phyloP scores from a whole-genome alignment of 2,329 filamentous ascomycete genomes.

The Fusarium praegraminearum region DNA sequence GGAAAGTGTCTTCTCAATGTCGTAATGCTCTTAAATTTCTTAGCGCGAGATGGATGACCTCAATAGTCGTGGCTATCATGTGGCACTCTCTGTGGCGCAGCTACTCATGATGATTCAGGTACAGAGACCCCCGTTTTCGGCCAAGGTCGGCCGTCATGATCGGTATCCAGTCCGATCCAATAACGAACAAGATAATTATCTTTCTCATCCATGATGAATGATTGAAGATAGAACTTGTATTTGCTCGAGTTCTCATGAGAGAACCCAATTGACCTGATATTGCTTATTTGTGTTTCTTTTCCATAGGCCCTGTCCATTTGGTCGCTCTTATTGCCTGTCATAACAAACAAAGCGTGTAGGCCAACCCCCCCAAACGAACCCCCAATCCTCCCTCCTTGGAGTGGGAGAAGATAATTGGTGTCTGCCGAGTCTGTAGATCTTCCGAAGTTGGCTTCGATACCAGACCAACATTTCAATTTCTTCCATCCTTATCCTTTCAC shows the following conservation, averaged over 20 bases:
- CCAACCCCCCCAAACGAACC: slow-evolving; percentile 11
- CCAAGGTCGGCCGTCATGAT: slow-evolving; percentile 35
- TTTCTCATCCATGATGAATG: slow-evolving; percentile 19
- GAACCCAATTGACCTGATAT: slow-evolving; percentile 4
- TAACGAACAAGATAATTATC: slow-evolving; percentile 21
- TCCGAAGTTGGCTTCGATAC: slow-evolving; percentile 12
- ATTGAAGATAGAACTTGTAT: slow-evolving; percentile 5
- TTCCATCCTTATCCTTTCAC: background rate
- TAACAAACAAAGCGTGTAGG: background rate
- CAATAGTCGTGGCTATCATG: slow-evolving; percentile 14
- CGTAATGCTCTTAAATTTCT: slow-evolving; percentile 29
- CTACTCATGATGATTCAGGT: slow-evolving; percentile 11
- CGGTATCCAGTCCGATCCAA: slow-evolving; percentile 39
- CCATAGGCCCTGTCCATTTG: background rate
- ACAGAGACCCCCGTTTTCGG: slow-evolving; percentile 11
- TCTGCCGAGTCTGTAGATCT: slow-evolving; percentile 31
- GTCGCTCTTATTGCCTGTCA: slow-evolving; percentile 12
- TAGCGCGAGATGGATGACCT: slow-evolving; percentile 18
- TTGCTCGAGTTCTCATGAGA: slow-evolving; percentile 6
- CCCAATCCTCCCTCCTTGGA: slow-evolving; percentile 37
- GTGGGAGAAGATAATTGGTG: slow-evolving; percentile 21
- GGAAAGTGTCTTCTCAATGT: slow-evolving; percentile 16
- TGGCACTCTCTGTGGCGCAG: slow-evolving; percentile 7
- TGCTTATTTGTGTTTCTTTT: background rate
- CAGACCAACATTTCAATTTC: slow-evolving; percentile 6